Evolutionary conservation across 2,329 filamentous ascomycete genomes (phyloP).

Genomic region (Sporothrix pallida): DNA sequence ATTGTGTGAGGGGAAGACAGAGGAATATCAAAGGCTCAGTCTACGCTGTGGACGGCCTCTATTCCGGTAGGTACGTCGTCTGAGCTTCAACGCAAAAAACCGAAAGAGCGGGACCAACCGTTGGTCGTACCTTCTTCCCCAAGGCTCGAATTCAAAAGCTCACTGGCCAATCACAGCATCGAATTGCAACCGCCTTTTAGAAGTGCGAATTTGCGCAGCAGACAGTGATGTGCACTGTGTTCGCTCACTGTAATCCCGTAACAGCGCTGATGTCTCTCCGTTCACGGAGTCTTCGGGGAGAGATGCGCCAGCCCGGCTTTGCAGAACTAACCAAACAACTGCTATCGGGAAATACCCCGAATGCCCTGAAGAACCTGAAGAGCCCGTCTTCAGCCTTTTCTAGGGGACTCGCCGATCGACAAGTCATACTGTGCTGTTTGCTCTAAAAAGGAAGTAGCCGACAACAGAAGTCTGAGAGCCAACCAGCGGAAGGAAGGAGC

Average conservation of each 20-base stretch:
- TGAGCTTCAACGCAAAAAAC: constrained; percentile 13
- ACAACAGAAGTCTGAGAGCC: neutral
- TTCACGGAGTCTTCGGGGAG: constrained; percentile 33
- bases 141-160: neutral
- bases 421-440: neutral
- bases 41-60: neutral
- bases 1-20: constrained; percentile 1
- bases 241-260: constrained; percentile 17
- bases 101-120: constrained; percentile 21
- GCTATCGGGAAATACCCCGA: neutral
- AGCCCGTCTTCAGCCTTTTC: neutral
- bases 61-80: neutral
- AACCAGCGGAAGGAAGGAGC: neutral
- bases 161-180: constrained; percentile 17
- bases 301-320: constrained; percentile 23
- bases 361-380: neutral
- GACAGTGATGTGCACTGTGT: constrained; percentile 1
- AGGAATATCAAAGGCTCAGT: neutral
- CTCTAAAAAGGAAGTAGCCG: neutral
- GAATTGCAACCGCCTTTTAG: neutral
- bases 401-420: constrained; percentile 5
- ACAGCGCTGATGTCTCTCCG: constrained; percentile 21
- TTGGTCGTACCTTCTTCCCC: constrained; percentile 14
- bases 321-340: neutral
- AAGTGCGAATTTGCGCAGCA: neutral